Evolutionary conservation across 768 basidiomycete genomes (phyloP), one percentile per base, ranked within the genome.

Genomic region (Mycena sanguinolenta): DNA sequence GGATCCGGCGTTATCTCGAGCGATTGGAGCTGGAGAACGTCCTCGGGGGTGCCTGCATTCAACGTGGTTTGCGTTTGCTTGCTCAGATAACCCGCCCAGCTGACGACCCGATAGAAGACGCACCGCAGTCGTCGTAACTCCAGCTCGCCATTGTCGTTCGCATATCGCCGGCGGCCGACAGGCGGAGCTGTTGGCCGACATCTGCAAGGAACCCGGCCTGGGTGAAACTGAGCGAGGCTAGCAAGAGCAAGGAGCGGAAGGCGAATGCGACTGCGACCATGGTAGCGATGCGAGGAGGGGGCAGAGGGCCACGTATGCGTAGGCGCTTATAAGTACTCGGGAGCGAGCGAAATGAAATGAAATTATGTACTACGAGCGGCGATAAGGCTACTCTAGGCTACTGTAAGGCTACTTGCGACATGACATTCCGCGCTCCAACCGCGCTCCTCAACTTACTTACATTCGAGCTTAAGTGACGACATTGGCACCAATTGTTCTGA

Each of bases 1-100:
- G 98, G 98, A 76, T 98, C 95, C 0, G 98, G 97, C 19, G 83
- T 86, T 38, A 98, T 84, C 2, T 76, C 64, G 66, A 98, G 90
- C n/a, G 88, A 91, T 25, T 92, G 74, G 62, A 98, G 83, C 72
- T 91, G 86, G 69, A 95, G 78, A 9, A 81, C 70, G 69, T 92
- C 86, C 0, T 68, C 63, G 2, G 77, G 36, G 4, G 49, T 9
- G 36, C 92, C 91, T 68, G 9, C 32, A 13, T n/a, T 10, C n/a
- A 19, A 42, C 12, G 19, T 42, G 14, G 39, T 16, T 19, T 7
- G 39, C 39, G 39, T 16, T 19, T 7, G 39, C 19, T 10, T 7
- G n/a, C 19, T 46, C n/a, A n/a, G 8, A 46, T 21, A 9, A 21
- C 21, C 12, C 44, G 3, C 44, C 2, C 21, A n/a, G 2, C 44